Percentiles rank a stretch among this genome's conserved stretches.
phyloP scores from a whole-genome alignment of 768 basidiomycete species.

The Naganishia vaughanmartiniae region DNA sequence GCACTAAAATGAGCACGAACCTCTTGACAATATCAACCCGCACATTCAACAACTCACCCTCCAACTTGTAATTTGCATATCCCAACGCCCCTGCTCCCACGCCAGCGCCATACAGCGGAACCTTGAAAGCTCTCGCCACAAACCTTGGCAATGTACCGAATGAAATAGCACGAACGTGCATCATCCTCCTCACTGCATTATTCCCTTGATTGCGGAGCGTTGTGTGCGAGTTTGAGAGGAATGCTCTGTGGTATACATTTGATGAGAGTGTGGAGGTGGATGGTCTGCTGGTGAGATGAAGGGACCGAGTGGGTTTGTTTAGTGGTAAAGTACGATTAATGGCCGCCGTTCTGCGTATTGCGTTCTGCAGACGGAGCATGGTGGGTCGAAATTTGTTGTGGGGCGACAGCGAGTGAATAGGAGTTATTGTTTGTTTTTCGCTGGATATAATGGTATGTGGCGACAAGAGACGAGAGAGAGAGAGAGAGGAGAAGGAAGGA shows the following conservation, averaged over 20 bases:
- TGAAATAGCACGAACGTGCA: slow-evolving; percentile 55
- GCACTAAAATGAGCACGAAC: not conserved
- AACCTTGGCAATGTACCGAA: slow-evolving; percentile 87
- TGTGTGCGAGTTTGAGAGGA: not conserved
- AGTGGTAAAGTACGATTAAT: not conserved
- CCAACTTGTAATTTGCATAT: slow-evolving; percentile 95
- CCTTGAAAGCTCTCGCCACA: slow-evolving; percentile 77
- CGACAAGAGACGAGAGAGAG: not conserved
- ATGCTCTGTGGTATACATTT: not conserved
- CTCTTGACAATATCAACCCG: not conserved
- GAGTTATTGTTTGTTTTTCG: not conserved
- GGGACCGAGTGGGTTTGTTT: not conserved
- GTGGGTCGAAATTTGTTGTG: too few relatives aligned
- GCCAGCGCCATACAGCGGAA: slow-evolving; percentile 83
- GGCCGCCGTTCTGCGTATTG: slow-evolving; percentile 1
- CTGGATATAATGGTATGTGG: not conserved
- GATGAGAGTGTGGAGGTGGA: too few relatives aligned
- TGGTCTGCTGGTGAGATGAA: slow-evolving; percentile 15
- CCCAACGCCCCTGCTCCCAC: slow-evolving; percentile 86
- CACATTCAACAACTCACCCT: slow-evolving; percentile 70
- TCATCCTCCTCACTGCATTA: slow-evolving; percentile 15
- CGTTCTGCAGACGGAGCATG: slow-evolving; percentile 21
- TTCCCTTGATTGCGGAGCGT: too few relatives aligned
- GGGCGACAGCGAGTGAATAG: not conserved
- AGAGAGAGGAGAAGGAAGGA: not conserved